Percentiles rank a stretch among this genome's conserved stretches.
These are phyloP conservation scores for Triadica sebifera DNA, from an alignment of 345 rosid species.

Conservation along the genomic window DNA sequence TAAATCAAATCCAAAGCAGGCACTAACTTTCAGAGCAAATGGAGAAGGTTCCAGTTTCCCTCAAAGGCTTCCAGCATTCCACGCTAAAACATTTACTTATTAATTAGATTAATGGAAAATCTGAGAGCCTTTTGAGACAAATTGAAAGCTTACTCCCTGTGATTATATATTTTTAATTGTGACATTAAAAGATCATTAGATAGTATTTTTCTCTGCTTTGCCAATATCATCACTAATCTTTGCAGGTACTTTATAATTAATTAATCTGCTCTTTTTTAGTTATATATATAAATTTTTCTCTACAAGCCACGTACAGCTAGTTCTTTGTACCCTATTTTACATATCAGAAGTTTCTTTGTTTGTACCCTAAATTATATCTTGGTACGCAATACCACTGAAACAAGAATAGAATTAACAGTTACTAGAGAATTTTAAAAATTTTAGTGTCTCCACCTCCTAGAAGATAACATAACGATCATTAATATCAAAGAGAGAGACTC, in stretches of 20 bases:
- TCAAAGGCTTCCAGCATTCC: slow-evolving; percentile 38
- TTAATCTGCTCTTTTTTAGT: not conserved
- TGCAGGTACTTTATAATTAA: not conserved
- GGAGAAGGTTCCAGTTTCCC: slow-evolving; percentile 28
- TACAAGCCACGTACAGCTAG: not conserved
- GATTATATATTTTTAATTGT: too few species aligned
- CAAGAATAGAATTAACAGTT: not conserved
- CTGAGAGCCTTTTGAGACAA: slow-evolving; percentile 21
- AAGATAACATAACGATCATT: not conserved
- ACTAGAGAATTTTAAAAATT: not conserved
- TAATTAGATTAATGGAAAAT: not conserved
- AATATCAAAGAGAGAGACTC: not conserved
- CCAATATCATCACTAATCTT: not conserved
- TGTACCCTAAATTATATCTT: too few species aligned
- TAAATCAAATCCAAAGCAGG: too few species aligned
- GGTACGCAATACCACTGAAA: not conserved
- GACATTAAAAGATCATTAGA: too few species aligned
- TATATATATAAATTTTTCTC: too few species aligned
- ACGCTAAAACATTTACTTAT: not conserved
- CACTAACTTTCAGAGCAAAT: not conserved
- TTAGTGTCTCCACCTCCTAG: not conserved
- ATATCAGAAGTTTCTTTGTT: too few species aligned
- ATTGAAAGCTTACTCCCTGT: slow-evolving; percentile 17
- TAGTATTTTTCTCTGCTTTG: too few species aligned
- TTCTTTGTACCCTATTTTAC: too few species aligned